Base-by-base conservation (phyloP, 805 yeast genomes). In the Monosporozyma servazzii region DNA sequence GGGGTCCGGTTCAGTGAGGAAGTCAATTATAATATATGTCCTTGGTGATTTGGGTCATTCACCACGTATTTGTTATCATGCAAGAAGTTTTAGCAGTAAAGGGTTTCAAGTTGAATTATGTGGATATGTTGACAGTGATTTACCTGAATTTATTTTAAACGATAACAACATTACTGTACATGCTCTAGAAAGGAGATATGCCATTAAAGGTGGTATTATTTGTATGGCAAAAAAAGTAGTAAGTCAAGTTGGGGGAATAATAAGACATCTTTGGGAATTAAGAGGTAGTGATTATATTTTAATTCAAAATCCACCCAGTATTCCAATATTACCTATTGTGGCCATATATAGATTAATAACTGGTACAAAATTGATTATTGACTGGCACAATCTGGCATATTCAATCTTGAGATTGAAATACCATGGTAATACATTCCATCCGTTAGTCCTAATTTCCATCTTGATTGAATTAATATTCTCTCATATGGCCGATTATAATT, bases 371-470 rank as follows among this genome's bases (percentile, higher is more conserved):
- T 67, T 91, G 23, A 75, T 93, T 20, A 79, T 93, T 47, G 99
- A 93, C 68, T 93, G 99, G 99, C 99, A 93, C 68, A 93, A 93
- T 67, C 73, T 93, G 58, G 96, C 95, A 41, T 91, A 79, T 66
- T 79, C 95, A 1, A 87, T 93, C 27, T 68, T 93, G 52, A 82
- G 84, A 49, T 64, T 91, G 61, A 81, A 81, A 58, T 79, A 80
- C 57, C 62, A 74, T 4, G 75, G 75, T 2, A 25, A 66, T 51
- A 64, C 68, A 48, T 69, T 67, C 33, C 87, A 87, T 62, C 82
- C 84, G 0, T 66, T 86, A 50, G 95, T 89, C 2, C 65, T 71
- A 48, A 30, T 81, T 2, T 76, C 87, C 62, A 78, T 71, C 51
- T 51, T 68, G 6, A 85, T 90, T 61, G 99, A 93, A 66, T 64